A percentile compares a stretch with the other conserved stretches of the same genome.
phyloP scores from a whole-genome alignment of 2,329 filamentous ascomycete species.

The Venturia asperata region DNA sequence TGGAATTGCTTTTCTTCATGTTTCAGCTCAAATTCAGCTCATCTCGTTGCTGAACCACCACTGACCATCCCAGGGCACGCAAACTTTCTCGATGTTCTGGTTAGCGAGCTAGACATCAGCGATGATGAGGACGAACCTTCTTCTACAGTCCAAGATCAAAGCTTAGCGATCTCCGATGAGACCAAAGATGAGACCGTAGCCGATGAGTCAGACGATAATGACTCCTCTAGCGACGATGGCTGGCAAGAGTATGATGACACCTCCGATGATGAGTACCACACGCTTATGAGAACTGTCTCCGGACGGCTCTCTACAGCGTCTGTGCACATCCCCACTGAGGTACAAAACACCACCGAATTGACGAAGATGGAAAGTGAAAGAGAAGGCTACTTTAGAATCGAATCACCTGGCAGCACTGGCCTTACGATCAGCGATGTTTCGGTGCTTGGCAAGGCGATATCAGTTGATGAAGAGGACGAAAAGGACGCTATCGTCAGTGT shows the following conservation, averaged over 20 bases:
- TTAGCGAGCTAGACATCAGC: slow-evolving; percentile 10
- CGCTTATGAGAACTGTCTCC: slow-evolving; percentile 14
- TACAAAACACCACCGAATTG: background rate
- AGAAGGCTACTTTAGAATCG: slow-evolving; percentile 7
- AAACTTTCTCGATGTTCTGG: slow-evolving; percentile 17
- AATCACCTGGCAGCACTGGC: background rate
- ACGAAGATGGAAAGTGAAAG: background rate
- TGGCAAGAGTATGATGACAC: slow-evolving; percentile 13
- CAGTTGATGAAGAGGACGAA: background rate
- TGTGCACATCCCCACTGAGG: too few relatives aligned
- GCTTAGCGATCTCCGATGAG: background rate
- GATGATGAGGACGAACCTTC: background rate
- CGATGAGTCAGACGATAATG: background rate
- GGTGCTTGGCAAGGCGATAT: background rate
- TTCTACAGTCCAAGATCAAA: background rate
- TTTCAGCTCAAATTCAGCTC: background rate
- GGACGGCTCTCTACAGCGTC: background rate
- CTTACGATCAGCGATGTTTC: background rate
- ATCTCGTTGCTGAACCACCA: background rate
- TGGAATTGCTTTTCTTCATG: background rate
- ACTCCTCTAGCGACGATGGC: slow-evolving; percentile 7
- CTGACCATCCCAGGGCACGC: slow-evolving; percentile 7
- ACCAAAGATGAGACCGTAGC: background rate
- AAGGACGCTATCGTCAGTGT: slow-evolving; percentile 9
- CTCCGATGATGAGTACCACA: slow-evolving; percentile 15